Evolutionary conservation across 2,329 filamentous ascomycete species (phyloP).

Genomic region (Claviceps maximensis): DNA sequence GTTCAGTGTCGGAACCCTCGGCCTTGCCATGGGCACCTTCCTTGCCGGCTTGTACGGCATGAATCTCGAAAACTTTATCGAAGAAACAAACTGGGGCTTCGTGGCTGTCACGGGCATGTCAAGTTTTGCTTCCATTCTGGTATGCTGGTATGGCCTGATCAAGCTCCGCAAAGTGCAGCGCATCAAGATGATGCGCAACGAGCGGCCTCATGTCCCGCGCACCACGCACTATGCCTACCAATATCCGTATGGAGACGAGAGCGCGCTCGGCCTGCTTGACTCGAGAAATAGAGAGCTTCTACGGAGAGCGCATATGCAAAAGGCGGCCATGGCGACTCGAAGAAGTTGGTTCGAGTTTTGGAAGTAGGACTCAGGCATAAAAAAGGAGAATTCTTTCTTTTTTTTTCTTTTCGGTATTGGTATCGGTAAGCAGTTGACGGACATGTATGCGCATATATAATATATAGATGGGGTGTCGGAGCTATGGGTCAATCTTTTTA

Average conservation of each 20-base stretch:
- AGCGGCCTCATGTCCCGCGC: slow-evolving; percentile 25
- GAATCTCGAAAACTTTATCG: slow-evolving; percentile 98
- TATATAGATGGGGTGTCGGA: no score
- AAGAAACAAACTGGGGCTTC: slow-evolving; percentile 85
- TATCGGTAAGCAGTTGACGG: no score
- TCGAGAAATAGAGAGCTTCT: slow-evolving; percentile 41
- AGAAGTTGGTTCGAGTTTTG: slow-evolving; percentile 15
- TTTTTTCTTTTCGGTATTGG: no score
- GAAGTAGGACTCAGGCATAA: neutral
- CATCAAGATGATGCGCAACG: slow-evolving; percentile 61
- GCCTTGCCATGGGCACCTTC: slow-evolving; percentile 89
- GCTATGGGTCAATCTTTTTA: no score
- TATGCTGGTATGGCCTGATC: slow-evolving; percentile 71
- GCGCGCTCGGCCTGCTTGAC: slow-evolving; percentile 37
- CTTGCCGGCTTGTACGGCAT: slow-evolving; percentile 98
- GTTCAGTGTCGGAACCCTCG: slow-evolving; percentile 87
- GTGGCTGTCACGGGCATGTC: slow-evolving; percentile 59
- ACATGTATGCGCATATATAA: no score
- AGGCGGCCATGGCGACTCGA: slow-evolving; percentile 25
- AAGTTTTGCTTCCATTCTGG: slow-evolving; percentile 57
- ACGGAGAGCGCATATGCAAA: slow-evolving; percentile 37
- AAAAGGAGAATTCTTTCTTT: no score
- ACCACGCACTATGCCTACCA: slow-evolving; percentile 24
- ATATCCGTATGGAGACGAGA: slow-evolving; percentile 24
- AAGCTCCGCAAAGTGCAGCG: slow-evolving; percentile 79